These are phyloP conservation scores for Lactuca saligna DNA, from an alignment of 129 eudicot species.

Conservation along the genomic window DNA sequence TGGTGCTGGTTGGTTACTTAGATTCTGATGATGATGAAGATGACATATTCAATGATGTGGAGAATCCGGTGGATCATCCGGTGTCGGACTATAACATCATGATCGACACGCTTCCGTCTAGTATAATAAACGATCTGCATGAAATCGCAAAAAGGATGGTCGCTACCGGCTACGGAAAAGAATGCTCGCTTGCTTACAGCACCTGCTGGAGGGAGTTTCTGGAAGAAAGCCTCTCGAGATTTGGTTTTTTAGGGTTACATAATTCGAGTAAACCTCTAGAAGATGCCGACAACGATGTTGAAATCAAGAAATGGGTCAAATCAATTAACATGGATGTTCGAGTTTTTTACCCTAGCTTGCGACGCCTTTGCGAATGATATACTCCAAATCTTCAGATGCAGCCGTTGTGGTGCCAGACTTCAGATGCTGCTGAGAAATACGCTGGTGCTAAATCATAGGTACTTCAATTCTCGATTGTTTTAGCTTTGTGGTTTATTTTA, in stretches of 20 bases:
- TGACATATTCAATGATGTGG: conserved; percentile 39
- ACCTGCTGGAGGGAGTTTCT: conserved; percentile 64
- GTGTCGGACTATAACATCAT: conserved; percentile 58
- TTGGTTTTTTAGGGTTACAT: conserved; percentile 57
- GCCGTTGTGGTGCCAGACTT: no score
- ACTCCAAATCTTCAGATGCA: no score
- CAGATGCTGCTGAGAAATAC: no score
- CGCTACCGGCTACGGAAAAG: conserved; percentile 72
- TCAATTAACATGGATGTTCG: conserved; percentile 58
- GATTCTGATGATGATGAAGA: conserved; percentile 48
- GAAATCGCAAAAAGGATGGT: conserved; percentile 85
- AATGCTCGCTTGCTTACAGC: conserved; percentile 77
- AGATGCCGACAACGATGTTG: conserved; percentile 78
- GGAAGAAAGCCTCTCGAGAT: conserved; percentile 80
- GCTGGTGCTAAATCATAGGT: no score
- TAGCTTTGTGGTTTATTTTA: no score
- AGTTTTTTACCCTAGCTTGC: conserved; percentile 84
- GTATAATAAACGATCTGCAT: conserved; percentile 57
- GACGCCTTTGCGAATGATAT: conserved; percentile 61
- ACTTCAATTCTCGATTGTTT: no score
- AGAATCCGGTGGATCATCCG: conserved; percentile 73
- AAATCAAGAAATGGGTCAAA: conserved; percentile 81
- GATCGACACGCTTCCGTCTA: conserved; percentile 74
- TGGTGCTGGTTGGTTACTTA: conserved; percentile 12
- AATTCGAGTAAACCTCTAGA: conserved; percentile 34